Evolutionary conservation across 2,329 filamentous ascomycete genomes (phyloP).

Genomic region (Neoarthrinium moseri): DNA sequence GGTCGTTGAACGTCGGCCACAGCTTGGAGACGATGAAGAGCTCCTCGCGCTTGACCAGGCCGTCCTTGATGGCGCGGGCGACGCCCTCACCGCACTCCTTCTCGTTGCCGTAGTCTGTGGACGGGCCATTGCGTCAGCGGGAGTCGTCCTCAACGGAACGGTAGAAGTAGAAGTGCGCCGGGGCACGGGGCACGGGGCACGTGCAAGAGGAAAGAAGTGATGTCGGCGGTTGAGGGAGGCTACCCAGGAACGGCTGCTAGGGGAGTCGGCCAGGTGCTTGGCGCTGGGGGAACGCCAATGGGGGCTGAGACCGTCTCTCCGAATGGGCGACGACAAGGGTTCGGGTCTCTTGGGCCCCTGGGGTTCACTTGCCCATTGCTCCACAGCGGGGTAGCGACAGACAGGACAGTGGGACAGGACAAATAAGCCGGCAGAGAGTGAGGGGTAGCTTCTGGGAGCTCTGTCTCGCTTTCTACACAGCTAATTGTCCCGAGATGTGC

Average conservation of each 20-base stretch:
- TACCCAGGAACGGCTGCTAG: no score
- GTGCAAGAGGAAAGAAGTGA: no score
- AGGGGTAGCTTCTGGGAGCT: slow-evolving; percentile 4
- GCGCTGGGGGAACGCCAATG: neutral
- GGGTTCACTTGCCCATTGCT: no score
- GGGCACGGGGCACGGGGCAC: neutral
- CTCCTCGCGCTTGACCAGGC: slow-evolving; percentile 78
- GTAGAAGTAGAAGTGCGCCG: neutral
- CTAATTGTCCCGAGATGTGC: no score
- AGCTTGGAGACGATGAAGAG: slow-evolving; percentile 93
- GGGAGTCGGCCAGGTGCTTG: no score
- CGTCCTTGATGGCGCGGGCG: slow-evolving; percentile 76
- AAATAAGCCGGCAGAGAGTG: no score
- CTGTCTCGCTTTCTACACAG: no score
- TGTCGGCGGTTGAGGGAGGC: no score
- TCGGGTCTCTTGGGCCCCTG: neutral
- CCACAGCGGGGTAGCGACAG: slow-evolving; percentile 6
- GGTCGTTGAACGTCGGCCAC: slow-evolving; percentile 89
- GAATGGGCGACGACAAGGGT: neutral
- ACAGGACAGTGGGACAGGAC: no score
- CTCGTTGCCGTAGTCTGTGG: slow-evolving; percentile 78
- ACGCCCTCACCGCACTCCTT: slow-evolving; percentile 75
- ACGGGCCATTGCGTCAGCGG: slow-evolving; percentile 2
- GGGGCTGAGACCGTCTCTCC: neutral
- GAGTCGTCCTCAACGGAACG: neutral